Percentiles rank a stretch among this genome's conserved stretches.
Evolutionary conservation across 352 stramenopile genomes (phyloP).

Genomic region (Phytopythium helicoides): DNA sequence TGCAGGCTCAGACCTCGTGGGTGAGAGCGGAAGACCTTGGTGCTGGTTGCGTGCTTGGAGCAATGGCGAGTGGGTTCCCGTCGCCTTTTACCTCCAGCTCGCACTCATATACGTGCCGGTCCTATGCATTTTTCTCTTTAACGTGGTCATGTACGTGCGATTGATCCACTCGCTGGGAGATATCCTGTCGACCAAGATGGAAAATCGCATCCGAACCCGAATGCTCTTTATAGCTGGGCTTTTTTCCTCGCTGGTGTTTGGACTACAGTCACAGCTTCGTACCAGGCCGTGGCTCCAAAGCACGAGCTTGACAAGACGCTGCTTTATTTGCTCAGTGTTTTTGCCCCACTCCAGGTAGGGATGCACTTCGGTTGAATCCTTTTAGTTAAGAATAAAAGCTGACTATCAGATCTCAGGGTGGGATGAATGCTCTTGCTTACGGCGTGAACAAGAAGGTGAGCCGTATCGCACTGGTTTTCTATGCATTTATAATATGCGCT

Average conservation of each 20-base stretch:
- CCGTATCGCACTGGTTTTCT: too few species aligned
- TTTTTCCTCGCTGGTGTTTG: slow-evolving; percentile 55
- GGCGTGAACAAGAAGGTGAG: too few species aligned
- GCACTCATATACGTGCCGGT: slow-evolving; percentile 59
- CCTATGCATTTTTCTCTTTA: slow-evolving; percentile 50
- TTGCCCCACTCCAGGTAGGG: slow-evolving; percentile 63
- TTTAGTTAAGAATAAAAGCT: too few species aligned
- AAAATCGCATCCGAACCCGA: slow-evolving; percentile 61
- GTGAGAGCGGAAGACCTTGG: slow-evolving; percentile 64
- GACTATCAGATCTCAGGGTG: too few species aligned
- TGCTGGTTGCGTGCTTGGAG: slow-evolving; percentile 79
- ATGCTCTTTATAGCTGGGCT: slow-evolving; percentile 66
- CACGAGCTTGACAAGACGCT: slow-evolving; percentile 48
- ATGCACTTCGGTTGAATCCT: not conserved
- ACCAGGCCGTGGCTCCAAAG: slow-evolving; percentile 39
- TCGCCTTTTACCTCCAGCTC: slow-evolving; percentile 60
- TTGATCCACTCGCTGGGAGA: slow-evolving; percentile 65
- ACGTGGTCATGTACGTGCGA: slow-evolving; percentile 55
- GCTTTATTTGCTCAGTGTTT: slow-evolving; percentile 67
- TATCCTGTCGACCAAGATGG: slow-evolving; percentile 58
- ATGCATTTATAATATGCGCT: too few species aligned
- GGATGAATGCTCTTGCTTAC: too few species aligned
- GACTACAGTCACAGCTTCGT: slow-evolving; percentile 38
- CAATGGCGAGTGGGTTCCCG: slow-evolving; percentile 42
- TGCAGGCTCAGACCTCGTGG: slow-evolving; percentile 47